Conservation (phyloP, 2,329 filamentous ascomycete species). For the Ophiostoma piceae region DNA sequence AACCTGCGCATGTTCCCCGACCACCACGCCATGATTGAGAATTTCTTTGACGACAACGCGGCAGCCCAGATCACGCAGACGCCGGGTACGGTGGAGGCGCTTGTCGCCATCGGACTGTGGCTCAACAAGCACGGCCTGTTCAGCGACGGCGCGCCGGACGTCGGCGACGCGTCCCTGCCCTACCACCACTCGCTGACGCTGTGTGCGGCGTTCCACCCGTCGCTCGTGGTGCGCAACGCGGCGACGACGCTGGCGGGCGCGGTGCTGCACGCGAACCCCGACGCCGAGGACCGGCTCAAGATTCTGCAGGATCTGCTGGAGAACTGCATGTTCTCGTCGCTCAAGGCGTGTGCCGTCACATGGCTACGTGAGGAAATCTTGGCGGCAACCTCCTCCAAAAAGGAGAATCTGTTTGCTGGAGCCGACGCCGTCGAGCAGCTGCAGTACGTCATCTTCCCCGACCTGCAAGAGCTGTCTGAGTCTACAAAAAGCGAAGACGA, state of each 20-base stretch:
- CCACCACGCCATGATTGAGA: conserved; percentile 49
- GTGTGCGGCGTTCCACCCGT: conserved; percentile 53
- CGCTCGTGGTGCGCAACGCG: conserved; percentile 50
- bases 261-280: conserved; percentile 54
- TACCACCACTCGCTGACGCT: conserved; percentile 58
- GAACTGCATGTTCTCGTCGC: conserved; percentile 57
- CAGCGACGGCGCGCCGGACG: conserved; percentile 15
- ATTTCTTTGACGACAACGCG: conserved; percentile 49
- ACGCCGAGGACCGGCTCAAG: conserved; percentile 52
- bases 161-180: conserved; percentile 46
- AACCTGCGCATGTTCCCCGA: conserved; percentile 56
- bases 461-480: conserved; percentile 42
- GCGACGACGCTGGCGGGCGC: conserved; percentile 49
- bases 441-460: conserved; percentile 58
- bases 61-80: conserved; percentile 45
- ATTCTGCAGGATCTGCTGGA: conserved; percentile 62
- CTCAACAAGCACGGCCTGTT: conserved; percentile 44
- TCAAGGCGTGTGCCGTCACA: conserved; percentile 58
- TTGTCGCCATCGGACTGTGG: conserved; percentile 57
- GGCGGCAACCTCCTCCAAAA: conserved; percentile 31
- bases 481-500: conserved; percentile 32
- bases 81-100: conserved; percentile 53
- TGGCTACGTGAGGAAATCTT: conserved; percentile 62
- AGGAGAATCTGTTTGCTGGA: conserved; percentile 42
- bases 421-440: conserved; percentile 53